Evolutionary conservation across 371 early-diverging fungal species (phyloP).

Genomic region (Circinella minor): DNA sequence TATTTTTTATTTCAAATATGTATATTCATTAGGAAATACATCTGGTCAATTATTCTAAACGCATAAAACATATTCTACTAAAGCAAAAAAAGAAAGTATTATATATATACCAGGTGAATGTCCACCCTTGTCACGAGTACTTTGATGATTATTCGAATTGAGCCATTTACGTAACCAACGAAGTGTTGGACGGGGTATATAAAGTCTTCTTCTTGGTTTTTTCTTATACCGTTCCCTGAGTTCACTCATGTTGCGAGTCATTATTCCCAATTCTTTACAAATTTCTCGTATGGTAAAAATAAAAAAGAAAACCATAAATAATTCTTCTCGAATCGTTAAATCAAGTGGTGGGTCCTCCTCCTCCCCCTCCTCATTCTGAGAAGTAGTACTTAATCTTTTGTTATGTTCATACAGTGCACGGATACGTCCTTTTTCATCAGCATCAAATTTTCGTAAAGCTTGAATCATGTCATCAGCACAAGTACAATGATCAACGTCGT

Average conservation of each 20-base stretch:
- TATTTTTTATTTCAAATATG: background rate
- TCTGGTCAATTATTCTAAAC: background rate
- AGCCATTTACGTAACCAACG: conserved; percentile 61
- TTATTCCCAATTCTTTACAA: conserved; percentile 52
- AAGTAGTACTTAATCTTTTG: background rate
- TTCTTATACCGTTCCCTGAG: conserved; percentile 23
- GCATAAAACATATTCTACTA: background rate
- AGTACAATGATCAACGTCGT: conserved; percentile 8
- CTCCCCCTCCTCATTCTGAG: background rate
- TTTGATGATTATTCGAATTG: conserved; percentile 43
- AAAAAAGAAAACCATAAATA: conserved; percentile 68
- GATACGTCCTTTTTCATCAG: conserved; percentile 6
- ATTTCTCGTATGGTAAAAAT: conserved; percentile 64
- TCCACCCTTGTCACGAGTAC: conserved; percentile 48
- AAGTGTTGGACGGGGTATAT: conserved; percentile 54
- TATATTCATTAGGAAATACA: too few relatives aligned
- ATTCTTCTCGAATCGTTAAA: conserved; percentile 60
- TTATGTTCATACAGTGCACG: conserved; percentile 7
- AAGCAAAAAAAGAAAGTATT: background rate
- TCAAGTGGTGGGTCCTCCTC: conserved; percentile 27
- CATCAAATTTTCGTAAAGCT: conserved; percentile 21
- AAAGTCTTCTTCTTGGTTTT: conserved; percentile 44
- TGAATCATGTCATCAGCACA: conserved; percentile 11
- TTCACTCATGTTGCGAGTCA: conserved; percentile 42
- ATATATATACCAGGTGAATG: conserved; percentile 33